Conservation (phyloP, 164 flowering plant genomes). For the Malania oleifera region DNA sequence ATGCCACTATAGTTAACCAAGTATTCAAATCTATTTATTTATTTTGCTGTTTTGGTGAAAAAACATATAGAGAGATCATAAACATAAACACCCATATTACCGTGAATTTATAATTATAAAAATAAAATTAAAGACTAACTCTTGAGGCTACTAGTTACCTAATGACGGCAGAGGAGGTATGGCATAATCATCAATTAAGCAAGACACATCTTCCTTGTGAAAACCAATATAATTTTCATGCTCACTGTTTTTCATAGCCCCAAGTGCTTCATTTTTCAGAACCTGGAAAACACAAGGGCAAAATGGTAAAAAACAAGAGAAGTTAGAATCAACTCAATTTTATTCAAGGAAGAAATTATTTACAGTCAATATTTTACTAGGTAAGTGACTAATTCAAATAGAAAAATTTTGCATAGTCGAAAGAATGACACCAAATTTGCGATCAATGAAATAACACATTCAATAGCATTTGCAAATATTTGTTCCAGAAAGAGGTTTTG, state of each 20-base stretch:
- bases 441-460: not conserved
- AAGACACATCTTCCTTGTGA: slow-evolving; percentile 12
- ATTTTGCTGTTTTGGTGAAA: too few species aligned
- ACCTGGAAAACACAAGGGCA: slow-evolving; percentile 12
- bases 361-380: not conserved
- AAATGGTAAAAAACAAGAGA: not conserved
- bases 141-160: slow-evolving; percentile 33
- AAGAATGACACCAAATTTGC: too few species aligned
- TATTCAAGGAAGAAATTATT: not conserved
- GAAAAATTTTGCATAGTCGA: too few species aligned
- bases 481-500: not conserved
- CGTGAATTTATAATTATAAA: too few species aligned
- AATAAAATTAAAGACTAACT: not conserved
- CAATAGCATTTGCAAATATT: not conserved
- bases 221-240: slow-evolving; percentile 17
- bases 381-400: too few species aligned
- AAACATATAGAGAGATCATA: too few species aligned
- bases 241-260: slow-evolving; percentile 12
- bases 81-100: too few species aligned
- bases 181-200: slow-evolving; percentile 21
- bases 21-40: too few species aligned
- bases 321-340: not conserved
- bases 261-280: slow-evolving; percentile 12
- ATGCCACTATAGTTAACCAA: too few species aligned
- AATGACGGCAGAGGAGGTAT: slow-evolving; percentile 48